These are phyloP conservation scores for Leccinum solheimii DNA, from an alignment of 1,284 basidiomycete species.

Conservation along the genomic window DNA sequence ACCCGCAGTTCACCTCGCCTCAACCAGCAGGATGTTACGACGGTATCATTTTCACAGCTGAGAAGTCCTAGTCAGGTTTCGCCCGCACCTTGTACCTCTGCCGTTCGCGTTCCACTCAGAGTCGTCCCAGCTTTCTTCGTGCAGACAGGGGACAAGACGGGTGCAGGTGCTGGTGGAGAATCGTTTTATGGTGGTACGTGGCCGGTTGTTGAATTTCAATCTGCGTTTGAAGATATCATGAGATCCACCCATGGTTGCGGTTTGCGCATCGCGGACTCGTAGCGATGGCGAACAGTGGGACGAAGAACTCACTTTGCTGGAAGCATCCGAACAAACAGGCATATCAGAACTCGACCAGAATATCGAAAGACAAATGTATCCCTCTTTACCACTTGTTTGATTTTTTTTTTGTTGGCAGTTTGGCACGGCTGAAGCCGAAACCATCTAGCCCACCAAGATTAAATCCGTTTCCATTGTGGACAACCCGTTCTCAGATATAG, in stretches of 20 bases:
- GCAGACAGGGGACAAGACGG: slow-evolving; percentile 94
- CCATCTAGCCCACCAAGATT: slow-evolving; percentile 82
- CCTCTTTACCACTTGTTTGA: neutral
- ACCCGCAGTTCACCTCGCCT: slow-evolving; percentile 9
- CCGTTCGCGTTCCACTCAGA: slow-evolving; percentile 36
- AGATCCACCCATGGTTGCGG: slow-evolving; percentile 88
- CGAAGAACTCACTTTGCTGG: slow-evolving; percentile 57
- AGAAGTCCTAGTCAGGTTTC: slow-evolving; percentile 17
- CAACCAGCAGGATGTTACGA: slow-evolving; percentile 85
- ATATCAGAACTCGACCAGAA: slow-evolving; percentile 75
- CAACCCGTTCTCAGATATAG: slow-evolving; percentile 93
- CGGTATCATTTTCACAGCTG: slow-evolving; percentile 91
- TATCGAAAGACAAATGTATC: slow-evolving; percentile 62
- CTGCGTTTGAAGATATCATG: slow-evolving; percentile 55
- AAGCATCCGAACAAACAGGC: neutral
- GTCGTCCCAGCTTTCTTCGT: slow-evolving; percentile 87
- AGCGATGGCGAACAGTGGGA: slow-evolving; percentile 91
- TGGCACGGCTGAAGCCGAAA: slow-evolving; percentile 4
- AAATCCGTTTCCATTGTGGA: slow-evolving; percentile 81
- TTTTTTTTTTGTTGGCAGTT: neutral
- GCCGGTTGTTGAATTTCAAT: neutral
- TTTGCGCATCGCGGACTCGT: slow-evolving; percentile 87
- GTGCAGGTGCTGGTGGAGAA: slow-evolving; percentile 89
- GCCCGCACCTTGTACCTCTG: neutral
- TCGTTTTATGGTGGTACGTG: slow-evolving; percentile 82